Percentiles rank a stretch among this genome's conserved stretches.
Conservation (phyloP, 2,329 filamentous ascomycete species). For the Salinomyces thailandicus region DNA sequence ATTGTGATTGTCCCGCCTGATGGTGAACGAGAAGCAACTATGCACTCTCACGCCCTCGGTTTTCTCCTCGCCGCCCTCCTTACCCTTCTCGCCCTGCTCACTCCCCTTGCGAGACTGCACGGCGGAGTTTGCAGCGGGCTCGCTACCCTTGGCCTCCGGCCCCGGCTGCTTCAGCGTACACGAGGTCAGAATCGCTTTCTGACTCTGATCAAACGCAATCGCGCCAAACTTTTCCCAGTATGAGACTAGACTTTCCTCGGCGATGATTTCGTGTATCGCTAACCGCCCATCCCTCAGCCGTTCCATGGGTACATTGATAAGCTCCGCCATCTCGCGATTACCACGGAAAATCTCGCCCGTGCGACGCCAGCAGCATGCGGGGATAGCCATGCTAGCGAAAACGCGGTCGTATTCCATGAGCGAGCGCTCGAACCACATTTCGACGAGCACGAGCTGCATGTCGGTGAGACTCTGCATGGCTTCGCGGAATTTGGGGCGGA, state of each 20-base stretch:
- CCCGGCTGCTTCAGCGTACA: constrained; percentile 81
- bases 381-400: constrained; percentile 97
- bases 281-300: constrained; percentile 85
- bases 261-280: constrained; percentile 88
- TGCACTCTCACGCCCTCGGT: constrained; percentile 49
- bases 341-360: constrained; percentile 96
- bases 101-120: too few species aligned
- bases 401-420: constrained; percentile 97
- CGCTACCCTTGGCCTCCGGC: constrained; percentile 15
- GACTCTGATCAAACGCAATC: constrained; percentile 87
- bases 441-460: constrained; percentile 85
- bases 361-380: constrained; percentile 91
- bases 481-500: constrained; percentile 90
- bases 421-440: constrained; percentile 98
- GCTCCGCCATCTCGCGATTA: constrained; percentile 97
- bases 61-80: constrained; percentile 4
- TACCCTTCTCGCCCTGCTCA: not conserved
- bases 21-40: constrained; percentile 97
- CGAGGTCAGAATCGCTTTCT: constrained; percentile 90
- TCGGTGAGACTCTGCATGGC: constrained; percentile 88
- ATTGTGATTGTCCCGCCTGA: constrained; percentile 87
- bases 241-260: constrained; percentile 85
- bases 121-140: constrained; percentile 22
- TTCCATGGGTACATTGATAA: constrained; percentile 88
- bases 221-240: constrained; percentile 99